phyloP scores from a whole-genome alignment of 495 filamentous ascomycete genomes.

The Talaromyces borbonicus region DNA sequence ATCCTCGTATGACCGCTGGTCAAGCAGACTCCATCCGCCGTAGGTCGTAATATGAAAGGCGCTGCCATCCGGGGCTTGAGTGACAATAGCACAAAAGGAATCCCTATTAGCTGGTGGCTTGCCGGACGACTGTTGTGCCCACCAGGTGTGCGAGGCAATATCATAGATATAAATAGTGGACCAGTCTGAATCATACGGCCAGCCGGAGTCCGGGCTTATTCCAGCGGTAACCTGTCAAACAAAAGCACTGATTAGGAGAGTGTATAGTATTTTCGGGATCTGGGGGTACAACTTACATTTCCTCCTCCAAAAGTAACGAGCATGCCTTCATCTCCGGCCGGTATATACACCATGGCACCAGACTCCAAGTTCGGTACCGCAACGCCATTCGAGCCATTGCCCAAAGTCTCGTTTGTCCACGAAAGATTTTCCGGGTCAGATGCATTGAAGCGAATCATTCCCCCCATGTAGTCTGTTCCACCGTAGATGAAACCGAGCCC shows the following conservation, averaged over 20 bases:
- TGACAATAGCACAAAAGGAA: neutral
- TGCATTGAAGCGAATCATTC: slow-evolving; percentile 11
- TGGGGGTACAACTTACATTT: slow-evolving; percentile 4
- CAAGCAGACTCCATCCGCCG: neutral
- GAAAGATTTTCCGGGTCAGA: slow-evolving; percentile 7
- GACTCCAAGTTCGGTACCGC: slow-evolving; percentile 9
- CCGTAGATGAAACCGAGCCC: slow-evolving; percentile 9
- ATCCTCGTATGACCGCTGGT: slow-evolving; percentile 1
- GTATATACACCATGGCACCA: slow-evolving; percentile 10
- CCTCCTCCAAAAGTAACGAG: slow-evolving; percentile 11
- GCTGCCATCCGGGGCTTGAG: neutral
- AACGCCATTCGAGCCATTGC: slow-evolving; percentile 6
- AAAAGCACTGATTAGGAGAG: neutral
- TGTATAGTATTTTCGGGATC: neutral
- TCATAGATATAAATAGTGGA: slow-evolving; percentile 9
- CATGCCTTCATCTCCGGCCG: slow-evolving; percentile 10
- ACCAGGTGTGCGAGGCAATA: slow-evolving; percentile 11
- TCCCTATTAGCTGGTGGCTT: neutral
- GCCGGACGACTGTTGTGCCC: neutral
- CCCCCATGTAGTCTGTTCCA: slow-evolving; percentile 8
- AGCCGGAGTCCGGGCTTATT: slow-evolving; percentile 9
- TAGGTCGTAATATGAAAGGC: slow-evolving; percentile 4
- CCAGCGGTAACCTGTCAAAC: slow-evolving; percentile 8
- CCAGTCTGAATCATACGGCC: slow-evolving; percentile 10
- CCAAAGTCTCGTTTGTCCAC: slow-evolving; percentile 10